These are phyloP conservation scores for Pterocarpus macrocarpus DNA, from an alignment of 306 rosid species.

Conservation along the genomic window DNA sequence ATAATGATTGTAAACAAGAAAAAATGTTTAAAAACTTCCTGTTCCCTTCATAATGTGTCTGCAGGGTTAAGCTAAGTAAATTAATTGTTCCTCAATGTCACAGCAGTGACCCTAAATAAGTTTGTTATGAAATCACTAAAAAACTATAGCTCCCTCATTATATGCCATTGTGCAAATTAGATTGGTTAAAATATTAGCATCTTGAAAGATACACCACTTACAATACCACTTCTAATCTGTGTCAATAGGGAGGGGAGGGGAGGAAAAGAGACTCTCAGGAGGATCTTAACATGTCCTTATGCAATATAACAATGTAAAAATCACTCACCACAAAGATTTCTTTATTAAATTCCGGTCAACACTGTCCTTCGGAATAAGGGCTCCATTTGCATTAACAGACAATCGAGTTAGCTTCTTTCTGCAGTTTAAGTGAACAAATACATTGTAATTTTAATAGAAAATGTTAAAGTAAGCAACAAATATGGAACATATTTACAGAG, in stretches of 20 bases:
- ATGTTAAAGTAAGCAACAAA: constrained; percentile 6
- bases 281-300: constrained; percentile 4
- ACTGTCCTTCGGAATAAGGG: constrained; percentile 72
- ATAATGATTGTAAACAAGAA: constrained; percentile 12
- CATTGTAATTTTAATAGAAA: constrained; percentile 24
- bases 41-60: constrained; percentile 6
- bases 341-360: constrained; percentile 74
- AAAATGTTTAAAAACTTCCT: constrained; percentile 3
- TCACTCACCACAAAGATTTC: constrained; percentile 80
- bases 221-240: constrained; percentile 24
- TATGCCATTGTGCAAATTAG: constrained; percentile 1
- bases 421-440: constrained; percentile 49
- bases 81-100: no score
- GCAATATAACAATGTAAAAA: constrained; percentile 34
- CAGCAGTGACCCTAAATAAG: neutral
- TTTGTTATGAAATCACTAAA: neutral
- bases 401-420: constrained; percentile 86
- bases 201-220: neutral
- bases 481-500: constrained; percentile 23
- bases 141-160: neutral
- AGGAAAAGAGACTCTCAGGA: neutral
- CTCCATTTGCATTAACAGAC: constrained; percentile 88
- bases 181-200: neutral
- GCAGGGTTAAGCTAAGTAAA: neutral
- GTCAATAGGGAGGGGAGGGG: no score